Percentiles rank a stretch among this genome's conserved stretches.
These are phyloP conservation scores for Dryadomyces quercus-mongolicae DNA, from an alignment of 2,329 filamentous ascomycete genomes.

Conservation along the genomic window DNA sequence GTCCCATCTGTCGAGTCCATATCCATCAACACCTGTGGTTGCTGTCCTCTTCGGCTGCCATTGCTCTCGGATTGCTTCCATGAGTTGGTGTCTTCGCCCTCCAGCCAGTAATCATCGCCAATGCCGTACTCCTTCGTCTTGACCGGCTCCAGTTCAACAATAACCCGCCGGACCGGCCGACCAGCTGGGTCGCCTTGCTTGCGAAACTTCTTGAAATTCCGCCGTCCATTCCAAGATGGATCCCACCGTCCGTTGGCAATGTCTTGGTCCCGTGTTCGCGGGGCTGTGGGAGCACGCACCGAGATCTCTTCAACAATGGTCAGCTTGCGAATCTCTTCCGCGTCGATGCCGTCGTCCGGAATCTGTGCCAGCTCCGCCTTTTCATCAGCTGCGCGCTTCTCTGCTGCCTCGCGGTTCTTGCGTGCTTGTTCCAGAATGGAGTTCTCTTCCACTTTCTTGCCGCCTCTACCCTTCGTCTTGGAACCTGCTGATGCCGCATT, in stretches of 20 bases:
- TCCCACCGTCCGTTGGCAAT: slow-evolving; percentile 58
- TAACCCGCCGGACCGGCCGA: slow-evolving; percentile 34
- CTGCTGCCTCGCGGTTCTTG: slow-evolving; percentile 50
- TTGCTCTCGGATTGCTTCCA: neutral
- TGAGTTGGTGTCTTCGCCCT: slow-evolving; percentile 28
- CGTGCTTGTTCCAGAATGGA: slow-evolving; percentile 58
- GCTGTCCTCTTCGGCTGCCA: neutral
- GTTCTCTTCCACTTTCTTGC: slow-evolving; percentile 25
- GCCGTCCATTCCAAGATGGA: slow-evolving; percentile 80
- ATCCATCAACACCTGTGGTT: neutral
- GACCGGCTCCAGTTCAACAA: slow-evolving; percentile 61
- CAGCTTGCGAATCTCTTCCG: slow-evolving; percentile 60
- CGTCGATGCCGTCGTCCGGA: slow-evolving; percentile 52
- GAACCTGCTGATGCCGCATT: no score
- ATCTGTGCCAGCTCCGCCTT: slow-evolving; percentile 38
- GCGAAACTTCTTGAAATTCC: slow-evolving; percentile 89
- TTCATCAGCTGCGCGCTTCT: slow-evolving; percentile 46
- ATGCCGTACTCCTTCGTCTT: slow-evolving; percentile 61
- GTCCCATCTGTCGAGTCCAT: slow-evolving; percentile 14
- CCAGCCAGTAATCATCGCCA: slow-evolving; percentile 66
- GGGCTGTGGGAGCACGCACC: slow-evolving; percentile 30
- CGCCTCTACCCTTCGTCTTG: slow-evolving; percentile 15
- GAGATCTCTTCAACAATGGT: slow-evolving; percentile 69
- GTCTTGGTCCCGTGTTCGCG: slow-evolving; percentile 34
- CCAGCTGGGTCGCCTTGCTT: slow-evolving; percentile 38